Evolutionary conservation across 2,329 filamentous ascomycete genomes (phyloP).

Genomic region (Calonectria pseudoturangicola): DNA sequence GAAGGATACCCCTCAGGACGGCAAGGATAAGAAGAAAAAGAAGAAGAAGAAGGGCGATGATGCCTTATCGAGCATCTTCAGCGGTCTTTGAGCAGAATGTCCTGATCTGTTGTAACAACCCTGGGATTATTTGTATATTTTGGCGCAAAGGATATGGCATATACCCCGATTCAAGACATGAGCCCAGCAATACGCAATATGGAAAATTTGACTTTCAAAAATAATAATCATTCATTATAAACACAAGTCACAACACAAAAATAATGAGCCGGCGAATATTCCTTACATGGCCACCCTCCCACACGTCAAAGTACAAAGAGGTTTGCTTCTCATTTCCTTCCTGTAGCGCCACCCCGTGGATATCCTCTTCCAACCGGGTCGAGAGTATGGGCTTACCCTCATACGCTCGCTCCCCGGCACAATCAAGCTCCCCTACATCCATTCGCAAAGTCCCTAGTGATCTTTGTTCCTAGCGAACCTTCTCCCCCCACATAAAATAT

Average conservation of each 20-base stretch:
- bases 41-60: conserved; percentile 75
- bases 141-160: conserved; percentile 15
- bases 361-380: conserved; percentile 40
- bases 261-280: conserved; percentile 48
- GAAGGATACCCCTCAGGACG: conserved; percentile 54
- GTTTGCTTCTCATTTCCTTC: conserved; percentile 51
- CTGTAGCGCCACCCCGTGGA: conserved; percentile 45
- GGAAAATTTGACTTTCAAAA: conserved; percentile 28
- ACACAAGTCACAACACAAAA: conserved; percentile 51
- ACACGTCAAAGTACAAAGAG: conserved; percentile 51
- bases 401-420: conserved; percentile 41
- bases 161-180: background rate
- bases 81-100: conserved; percentile 63
- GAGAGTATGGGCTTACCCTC: conserved; percentile 45
- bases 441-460: conserved; percentile 28
- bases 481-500: conserved; percentile 9
- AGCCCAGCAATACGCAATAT: too few species aligned
- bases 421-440: conserved; percentile 38
- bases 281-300: conserved; percentile 50
- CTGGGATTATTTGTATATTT: background rate
- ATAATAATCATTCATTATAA: conserved; percentile 55
- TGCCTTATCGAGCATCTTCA: conserved; percentile 85
- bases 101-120: background rate
- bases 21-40: conserved; percentile 68
- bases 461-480: conserved; percentile 11